Evolutionary conservation across 495 filamentous ascomycete species (phyloP).

Genomic region (Penicillium egyptiacum): DNA sequence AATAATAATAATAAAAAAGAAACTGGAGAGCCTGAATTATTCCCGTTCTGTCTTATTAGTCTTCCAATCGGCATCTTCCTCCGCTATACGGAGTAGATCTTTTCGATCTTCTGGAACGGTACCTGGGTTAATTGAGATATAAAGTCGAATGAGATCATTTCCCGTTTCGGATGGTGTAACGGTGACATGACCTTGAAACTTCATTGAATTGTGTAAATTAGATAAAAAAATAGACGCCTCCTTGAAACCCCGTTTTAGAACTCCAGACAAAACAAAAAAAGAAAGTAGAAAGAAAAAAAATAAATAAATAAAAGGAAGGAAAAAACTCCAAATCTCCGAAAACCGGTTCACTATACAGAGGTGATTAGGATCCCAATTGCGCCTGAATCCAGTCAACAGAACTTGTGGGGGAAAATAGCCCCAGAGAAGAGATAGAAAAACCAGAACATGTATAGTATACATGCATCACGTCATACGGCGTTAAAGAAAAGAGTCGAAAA

Average conservation of each 20-base stretch:
- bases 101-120: neutral
- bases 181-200: slow-evolving; percentile 1
- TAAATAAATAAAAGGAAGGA: too few species aligned
- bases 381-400: slow-evolving; percentile 11
- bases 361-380: slow-evolving; percentile 24
- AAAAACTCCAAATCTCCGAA: slow-evolving; percentile 13
- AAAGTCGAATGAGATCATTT: slow-evolving; percentile 2
- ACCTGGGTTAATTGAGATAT: neutral
- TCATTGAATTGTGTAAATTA: slow-evolving; percentile 5
- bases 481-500: slow-evolving; percentile 16
- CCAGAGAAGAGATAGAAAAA: slow-evolving; percentile 13
- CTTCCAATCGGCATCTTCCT: slow-evolving; percentile 2
- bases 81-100: slow-evolving; percentile 7
- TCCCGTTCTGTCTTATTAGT: neutral
- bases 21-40: neutral
- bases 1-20: too few species aligned
- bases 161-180: slow-evolving; percentile 6
- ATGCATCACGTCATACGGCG: slow-evolving; percentile 42
- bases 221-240: slow-evolving; percentile 5
- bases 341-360: slow-evolving; percentile 28
- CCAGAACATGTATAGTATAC: slow-evolving; percentile 39
- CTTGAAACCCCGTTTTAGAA: slow-evolving; percentile 11
- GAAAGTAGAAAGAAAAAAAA: too few species aligned
- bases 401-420: slow-evolving; percentile 20
- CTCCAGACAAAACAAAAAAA: neutral